Base-by-base conservation (phyloP, 306 rosid genomes). In the Boehmeria nivea region DNA sequence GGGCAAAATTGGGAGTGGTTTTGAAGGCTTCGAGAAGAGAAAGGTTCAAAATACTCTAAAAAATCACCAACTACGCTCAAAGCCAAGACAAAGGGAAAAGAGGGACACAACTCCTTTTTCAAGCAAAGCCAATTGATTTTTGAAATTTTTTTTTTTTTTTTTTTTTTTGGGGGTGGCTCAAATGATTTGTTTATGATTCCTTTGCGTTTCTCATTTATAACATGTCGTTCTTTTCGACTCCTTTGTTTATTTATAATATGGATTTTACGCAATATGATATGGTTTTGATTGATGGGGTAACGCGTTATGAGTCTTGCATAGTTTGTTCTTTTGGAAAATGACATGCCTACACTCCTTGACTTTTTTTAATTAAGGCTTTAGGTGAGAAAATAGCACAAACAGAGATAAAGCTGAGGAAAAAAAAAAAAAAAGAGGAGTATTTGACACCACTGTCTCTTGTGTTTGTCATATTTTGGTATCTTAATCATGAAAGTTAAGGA, bases 271-370 rank as follows among this genome's bases (percentile, higher is more conserved):
- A 2, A 27, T 57, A 44, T 11, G 53, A 15, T 36, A 44, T 23
- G 51, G 20, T 57, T 72, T 20, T 51, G 10, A 51, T 61, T 42
- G 62, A 56, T 66, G 65, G 69, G 63, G 63, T 42, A 40, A 76
- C 54, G 80, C 49, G 66, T 53, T 63, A 59, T 8, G 55, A 48
- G 83, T 80, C 80, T 59, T 33, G 51, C 43, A 43, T 15, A 12
- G 70, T 60, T 65, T 72, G 70, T 58, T 61, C 18, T 15, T 2
- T 4, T 46, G 12, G 1, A 24, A 69, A 78, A 72, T 64, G 77
- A 78, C 93, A 39, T 1, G 59, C 60, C 28, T 72, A 47, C 69
- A 87, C 95, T 72, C 71, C 69, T 78, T 76, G 86, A 78, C 86
- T 64, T 58, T 64, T 22, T 31, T 31, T 6, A 31, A 31, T 31